phyloP scores from a whole-genome alignment of 352 stramenopile species.

The Peronospora tabacina region DNA sequence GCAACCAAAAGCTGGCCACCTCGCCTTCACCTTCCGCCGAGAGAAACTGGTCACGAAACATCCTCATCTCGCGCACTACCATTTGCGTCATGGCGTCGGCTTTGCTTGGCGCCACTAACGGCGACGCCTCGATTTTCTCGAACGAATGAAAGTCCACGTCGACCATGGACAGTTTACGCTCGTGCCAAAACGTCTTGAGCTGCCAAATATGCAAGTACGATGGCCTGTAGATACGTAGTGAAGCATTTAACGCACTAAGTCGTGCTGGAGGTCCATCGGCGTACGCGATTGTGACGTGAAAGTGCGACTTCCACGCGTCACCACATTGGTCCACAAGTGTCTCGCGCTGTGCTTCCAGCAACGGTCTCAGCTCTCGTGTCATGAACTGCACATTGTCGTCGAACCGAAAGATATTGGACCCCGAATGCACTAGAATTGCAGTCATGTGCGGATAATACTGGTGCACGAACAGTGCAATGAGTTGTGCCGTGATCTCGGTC shows the following conservation, averaged over 20 bases:
- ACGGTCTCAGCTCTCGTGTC: constrained; percentile 90
- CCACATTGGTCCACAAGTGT: constrained; percentile 86
- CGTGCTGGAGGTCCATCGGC: constrained; percentile 93
- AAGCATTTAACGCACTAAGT: constrained; percentile 93
- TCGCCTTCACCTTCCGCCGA: constrained; percentile 73
- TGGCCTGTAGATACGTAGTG: constrained; percentile 90
- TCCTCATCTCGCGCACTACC: constrained; percentile 91
- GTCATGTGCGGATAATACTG: constrained; percentile 89
- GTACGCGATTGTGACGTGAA: constrained; percentile 95
- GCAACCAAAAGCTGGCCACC: constrained; percentile 94
- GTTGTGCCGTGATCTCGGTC: constrained; percentile 88
- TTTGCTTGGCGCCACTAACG: constrained; percentile 75
- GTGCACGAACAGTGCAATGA: constrained; percentile 91
- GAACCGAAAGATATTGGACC: constrained; percentile 93
- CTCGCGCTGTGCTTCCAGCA: constrained; percentile 92
- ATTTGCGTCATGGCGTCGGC: constrained; percentile 75
- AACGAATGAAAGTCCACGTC: constrained; percentile 97
- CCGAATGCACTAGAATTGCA: constrained; percentile 93
- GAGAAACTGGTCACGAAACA: constrained; percentile 81
- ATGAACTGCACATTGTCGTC: constrained; percentile 97
- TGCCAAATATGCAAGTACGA: constrained; percentile 98
- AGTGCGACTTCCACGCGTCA: constrained; percentile 90
- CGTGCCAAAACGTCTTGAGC: constrained; percentile 98
- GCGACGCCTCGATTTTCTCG: constrained; percentile 95
- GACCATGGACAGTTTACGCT: constrained; percentile 89